Conservation (phyloP, 768 basidiomycete genomes). For the Boletus huronensis region DNA sequence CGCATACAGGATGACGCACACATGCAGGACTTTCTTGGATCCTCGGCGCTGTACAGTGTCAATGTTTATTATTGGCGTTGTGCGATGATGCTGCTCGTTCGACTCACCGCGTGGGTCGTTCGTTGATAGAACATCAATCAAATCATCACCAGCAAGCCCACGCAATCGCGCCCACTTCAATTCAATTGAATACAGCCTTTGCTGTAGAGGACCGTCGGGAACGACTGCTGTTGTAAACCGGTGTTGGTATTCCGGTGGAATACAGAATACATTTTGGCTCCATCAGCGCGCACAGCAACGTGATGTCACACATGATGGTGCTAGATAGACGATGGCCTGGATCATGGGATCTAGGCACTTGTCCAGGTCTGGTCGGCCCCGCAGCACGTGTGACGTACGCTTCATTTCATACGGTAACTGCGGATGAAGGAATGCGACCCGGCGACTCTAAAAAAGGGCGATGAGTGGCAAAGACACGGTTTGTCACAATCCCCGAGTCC, state of each 20-base stretch:
- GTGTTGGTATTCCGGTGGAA: background rate
- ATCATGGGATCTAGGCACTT: background rate
- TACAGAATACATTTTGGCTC: background rate
- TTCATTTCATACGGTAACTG: background rate
- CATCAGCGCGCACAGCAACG: background rate
- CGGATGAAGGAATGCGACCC: background rate
- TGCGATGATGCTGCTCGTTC: background rate
- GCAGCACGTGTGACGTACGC: background rate
- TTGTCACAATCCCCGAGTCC: background rate
- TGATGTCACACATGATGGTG: background rate
- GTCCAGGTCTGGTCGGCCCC: background rate
- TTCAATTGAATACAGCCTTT: background rate
- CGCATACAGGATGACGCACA: background rate
- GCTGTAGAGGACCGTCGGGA: no score
- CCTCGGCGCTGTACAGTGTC: background rate
- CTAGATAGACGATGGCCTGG: background rate
- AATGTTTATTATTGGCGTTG: background rate
- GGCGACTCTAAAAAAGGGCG: background rate
- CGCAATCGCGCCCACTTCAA: background rate
- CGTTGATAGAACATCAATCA: background rate
- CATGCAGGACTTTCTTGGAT: background rate
- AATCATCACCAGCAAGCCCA: background rate
- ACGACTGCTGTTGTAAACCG: background rate
- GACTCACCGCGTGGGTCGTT: background rate
- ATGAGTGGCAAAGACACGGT: background rate